Evolutionary conservation across 495 filamentous ascomycete species (phyloP).

Genomic region (Hypoxylon intermedium): DNA sequence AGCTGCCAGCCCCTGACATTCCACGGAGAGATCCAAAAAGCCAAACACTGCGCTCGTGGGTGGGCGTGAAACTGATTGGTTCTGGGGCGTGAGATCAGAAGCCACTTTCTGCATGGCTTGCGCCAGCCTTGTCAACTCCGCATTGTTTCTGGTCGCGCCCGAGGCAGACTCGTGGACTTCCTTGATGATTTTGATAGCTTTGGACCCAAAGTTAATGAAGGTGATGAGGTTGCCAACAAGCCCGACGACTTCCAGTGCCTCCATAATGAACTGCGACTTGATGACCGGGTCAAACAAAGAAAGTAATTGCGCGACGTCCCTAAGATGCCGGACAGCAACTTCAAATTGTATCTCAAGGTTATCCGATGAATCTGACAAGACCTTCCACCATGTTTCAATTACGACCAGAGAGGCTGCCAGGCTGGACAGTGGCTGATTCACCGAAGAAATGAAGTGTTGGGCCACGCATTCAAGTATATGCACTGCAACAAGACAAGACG

Average conservation of each 20-base stretch:
- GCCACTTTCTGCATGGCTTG: background rate
- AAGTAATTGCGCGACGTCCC: too few species aligned
- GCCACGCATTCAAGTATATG: too few species aligned
- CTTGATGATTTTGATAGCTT: background rate
- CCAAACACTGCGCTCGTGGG: background rate
- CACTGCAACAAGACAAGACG: too few species aligned
- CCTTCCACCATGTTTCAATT: too few species aligned
- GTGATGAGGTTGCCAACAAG: background rate
- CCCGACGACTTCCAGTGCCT: background rate
- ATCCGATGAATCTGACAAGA: too few species aligned
- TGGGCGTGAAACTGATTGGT: background rate
- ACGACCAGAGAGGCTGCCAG: too few species aligned
- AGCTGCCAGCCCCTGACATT: background rate
- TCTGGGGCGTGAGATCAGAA: background rate
- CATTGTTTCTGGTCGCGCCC: background rate
- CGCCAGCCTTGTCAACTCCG: background rate
- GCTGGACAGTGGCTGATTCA: too few species aligned
- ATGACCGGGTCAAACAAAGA: too few species aligned
- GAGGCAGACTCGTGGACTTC: background rate
- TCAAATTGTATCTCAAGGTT: too few species aligned
- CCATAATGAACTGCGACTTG: background rate
- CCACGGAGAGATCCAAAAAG: background rate
- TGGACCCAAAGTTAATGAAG: background rate
- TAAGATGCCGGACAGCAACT: too few species aligned
- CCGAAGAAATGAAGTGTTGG: too few species aligned